Conservation (phyloP, 2,329 filamentous ascomycete genomes). For the Moelleriella libera region DNA sequence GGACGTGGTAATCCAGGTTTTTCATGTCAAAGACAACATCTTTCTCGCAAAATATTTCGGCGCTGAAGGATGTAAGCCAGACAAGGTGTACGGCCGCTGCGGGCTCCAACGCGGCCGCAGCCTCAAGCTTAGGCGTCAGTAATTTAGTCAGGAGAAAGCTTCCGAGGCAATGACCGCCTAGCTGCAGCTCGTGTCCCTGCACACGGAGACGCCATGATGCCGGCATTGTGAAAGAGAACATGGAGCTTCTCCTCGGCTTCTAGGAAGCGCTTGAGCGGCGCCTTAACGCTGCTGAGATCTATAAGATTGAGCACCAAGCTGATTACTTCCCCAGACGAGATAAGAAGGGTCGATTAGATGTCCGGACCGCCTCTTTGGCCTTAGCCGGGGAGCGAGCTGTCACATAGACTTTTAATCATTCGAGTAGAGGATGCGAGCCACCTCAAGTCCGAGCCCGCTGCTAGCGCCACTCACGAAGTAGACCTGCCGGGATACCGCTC, state of each 20-base stretch:
- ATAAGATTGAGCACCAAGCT: conserved; percentile 25
- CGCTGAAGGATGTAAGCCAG: conserved; percentile 14
- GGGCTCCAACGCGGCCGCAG: conserved; percentile 16
- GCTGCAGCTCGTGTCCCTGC: conserved; percentile 21
- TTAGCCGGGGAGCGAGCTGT: conserved; percentile 28
- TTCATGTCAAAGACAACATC: conserved; percentile 9
- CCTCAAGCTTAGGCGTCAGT: conserved; percentile 17
- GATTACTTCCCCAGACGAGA: conserved; percentile 18
- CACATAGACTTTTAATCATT: conserved; percentile 35
- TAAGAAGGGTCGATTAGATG: conserved; percentile 18
- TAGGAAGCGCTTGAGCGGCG: conserved; percentile 10
- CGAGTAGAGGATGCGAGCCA: conserved; percentile 35
- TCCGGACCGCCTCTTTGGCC: conserved; percentile 23
- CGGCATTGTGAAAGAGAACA: conserved; percentile 25
- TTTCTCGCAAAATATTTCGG: conserved; percentile 3
- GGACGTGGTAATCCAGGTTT: conserved; percentile 3
- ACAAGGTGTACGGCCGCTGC: conserved; percentile 14
- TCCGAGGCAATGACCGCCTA: conserved; percentile 26
- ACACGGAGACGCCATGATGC: conserved; percentile 12
- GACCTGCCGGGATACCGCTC: conserved; percentile 14
- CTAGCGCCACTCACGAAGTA: conserved; percentile 29
- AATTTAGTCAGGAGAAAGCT: conserved; percentile 24
- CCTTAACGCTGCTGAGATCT: conserved; percentile 16
- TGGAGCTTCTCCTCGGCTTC: conserved; percentile 15
- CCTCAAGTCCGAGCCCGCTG: conserved; percentile 29